Evolutionary conservation across 306 rosid species (phyloP).

Genomic region (Rosa rugosa): DNA sequence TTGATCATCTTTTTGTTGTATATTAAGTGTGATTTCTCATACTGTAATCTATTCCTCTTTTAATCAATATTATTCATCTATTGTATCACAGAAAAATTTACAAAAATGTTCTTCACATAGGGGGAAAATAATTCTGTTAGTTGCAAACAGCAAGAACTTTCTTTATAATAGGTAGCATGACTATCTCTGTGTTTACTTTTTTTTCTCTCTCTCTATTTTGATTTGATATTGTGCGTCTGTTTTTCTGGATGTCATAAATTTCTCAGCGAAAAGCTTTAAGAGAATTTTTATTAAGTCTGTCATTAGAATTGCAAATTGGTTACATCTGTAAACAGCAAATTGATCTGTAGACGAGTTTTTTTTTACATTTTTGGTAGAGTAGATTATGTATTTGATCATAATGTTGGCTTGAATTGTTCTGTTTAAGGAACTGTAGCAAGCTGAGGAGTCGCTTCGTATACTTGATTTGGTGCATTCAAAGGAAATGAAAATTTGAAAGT

Average conservation of each 20-base stretch:
- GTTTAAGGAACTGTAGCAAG: conserved; percentile 12
- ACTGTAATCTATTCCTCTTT: neutral
- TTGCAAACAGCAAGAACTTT: neutral
- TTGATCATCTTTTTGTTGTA: neutral
- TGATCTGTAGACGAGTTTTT: neutral
- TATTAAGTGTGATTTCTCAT: neutral
- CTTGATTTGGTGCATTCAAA: neutral
- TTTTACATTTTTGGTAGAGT: neutral
- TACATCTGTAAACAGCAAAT: neutral
- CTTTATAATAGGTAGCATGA: neutral
- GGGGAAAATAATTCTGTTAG: neutral
- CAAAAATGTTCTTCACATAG: neutral
- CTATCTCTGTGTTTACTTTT: neutral
- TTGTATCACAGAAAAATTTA: neutral
- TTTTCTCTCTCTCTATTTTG: too few relatives aligned
- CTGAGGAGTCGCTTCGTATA: neutral
- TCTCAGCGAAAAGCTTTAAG: neutral
- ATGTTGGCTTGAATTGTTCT: neutral
- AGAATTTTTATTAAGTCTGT: neutral
- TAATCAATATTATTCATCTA: neutral
- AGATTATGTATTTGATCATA: neutral
- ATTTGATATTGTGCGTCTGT: neutral
- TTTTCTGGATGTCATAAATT: neutral
- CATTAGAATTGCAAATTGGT: neutral
- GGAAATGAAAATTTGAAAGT: neutral